Evolutionary conservation across 257 asterid species (phyloP).

Genomic region (Gentiana straminea): DNA sequence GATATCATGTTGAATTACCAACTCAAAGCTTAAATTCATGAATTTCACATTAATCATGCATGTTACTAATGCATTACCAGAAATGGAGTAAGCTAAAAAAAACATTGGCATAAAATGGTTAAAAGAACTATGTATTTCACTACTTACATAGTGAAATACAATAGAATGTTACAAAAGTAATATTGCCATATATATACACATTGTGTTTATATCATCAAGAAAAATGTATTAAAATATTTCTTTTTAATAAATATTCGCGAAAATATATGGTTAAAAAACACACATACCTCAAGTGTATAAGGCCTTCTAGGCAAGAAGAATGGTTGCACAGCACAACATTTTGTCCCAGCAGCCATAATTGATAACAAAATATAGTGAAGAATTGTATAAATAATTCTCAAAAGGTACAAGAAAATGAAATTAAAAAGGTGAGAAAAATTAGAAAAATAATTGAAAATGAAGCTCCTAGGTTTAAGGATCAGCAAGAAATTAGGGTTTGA

Average conservation of each 20-base stretch:
- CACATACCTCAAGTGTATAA: slow-evolving; percentile 35
- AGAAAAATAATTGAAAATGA: not conserved
- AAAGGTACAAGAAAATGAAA: too few species aligned
- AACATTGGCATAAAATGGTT: too few species aligned
- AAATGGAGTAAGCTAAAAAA: too few species aligned
- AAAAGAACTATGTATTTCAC: not conserved
- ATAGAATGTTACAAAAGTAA: not conserved
- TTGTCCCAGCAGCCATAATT: slow-evolving; percentile 34
- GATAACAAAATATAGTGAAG: not conserved
- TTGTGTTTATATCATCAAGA: not conserved
- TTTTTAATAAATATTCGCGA: not conserved
- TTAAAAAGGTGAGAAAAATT: not conserved
- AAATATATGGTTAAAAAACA: not conserved
- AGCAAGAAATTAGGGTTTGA: not conserved
- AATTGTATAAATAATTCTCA: not conserved
- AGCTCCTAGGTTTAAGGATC: not conserved
- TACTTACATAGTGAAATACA: not conserved
- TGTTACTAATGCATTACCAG: too few species aligned
- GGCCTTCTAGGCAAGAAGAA: slow-evolving; percentile 31
- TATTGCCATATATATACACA: not conserved
- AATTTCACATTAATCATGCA: too few species aligned
- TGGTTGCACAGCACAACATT: slow-evolving; percentile 42
- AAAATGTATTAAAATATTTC: too few species aligned
- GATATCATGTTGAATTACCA: too few species aligned
- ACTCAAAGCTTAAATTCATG: too few species aligned